These are phyloP conservation scores for Incumbomyces lentus DNA, from an alignment of 2,329 filamentous ascomycete species.

Conservation along the genomic window DNA sequence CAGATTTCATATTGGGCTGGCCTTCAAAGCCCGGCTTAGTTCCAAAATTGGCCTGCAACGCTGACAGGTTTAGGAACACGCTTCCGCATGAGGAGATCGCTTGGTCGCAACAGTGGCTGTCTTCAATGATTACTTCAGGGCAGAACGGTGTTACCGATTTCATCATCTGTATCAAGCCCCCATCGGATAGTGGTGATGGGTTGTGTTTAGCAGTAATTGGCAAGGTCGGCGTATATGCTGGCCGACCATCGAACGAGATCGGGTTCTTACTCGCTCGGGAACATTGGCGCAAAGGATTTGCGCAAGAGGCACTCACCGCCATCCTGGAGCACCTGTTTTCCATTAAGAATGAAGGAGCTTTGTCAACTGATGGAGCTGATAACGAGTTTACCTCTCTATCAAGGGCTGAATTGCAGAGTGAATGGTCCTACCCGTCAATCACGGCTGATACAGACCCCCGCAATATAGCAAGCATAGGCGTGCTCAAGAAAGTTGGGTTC, in stretches of 20 bases:
- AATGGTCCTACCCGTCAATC: constrained; percentile 7
- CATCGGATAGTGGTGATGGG: no score
- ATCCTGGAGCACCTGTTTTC: constrained; percentile 11
- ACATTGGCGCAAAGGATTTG: constrained; percentile 12
- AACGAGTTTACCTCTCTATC: neutral
- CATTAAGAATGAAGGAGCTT: neutral
- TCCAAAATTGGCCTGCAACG: no score
- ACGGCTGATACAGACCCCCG: constrained; percentile 15
- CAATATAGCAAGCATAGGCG: constrained; percentile 8
- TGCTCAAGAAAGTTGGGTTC: constrained; percentile 13
- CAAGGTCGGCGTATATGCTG: constrained; percentile 13
- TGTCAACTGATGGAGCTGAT: neutral
- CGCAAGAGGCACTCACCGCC: constrained; percentile 10
- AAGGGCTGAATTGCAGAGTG: neutral
- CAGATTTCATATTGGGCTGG: no score
- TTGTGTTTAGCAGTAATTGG: constrained; percentile 12
- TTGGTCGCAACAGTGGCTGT: constrained; percentile 10
- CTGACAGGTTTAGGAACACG: constrained; percentile 8
- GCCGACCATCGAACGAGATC: constrained; percentile 8
- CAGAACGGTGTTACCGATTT: constrained; percentile 16
- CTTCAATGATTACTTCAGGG: constrained; percentile 7
- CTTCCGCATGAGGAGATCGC: constrained; percentile 7
- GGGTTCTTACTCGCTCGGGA: constrained; percentile 12
- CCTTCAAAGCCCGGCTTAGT: no score
- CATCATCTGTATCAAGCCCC: constrained; percentile 11